Percentiles rank a stretch among this genome's conserved stretches.
These are phyloP conservation scores for Arthrobotrys musiformis DNA, from an alignment of 2,329 filamentous ascomycete genomes.

Conservation along the genomic window DNA sequence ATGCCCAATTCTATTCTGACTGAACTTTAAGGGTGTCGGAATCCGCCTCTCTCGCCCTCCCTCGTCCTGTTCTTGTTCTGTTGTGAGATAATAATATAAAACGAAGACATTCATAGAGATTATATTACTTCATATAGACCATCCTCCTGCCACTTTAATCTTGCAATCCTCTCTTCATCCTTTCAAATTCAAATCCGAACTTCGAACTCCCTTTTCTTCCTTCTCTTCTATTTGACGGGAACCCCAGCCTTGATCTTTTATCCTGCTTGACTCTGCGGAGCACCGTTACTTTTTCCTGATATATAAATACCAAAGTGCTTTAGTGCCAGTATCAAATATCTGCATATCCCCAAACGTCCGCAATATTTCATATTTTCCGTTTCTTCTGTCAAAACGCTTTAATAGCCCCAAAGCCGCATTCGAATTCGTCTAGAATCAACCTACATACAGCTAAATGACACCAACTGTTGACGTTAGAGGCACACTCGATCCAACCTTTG, in stretches of 20 bases:
- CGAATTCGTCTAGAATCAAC: constrained; percentile 17
- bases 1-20: constrained; percentile 31
- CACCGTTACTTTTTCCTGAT: neutral
- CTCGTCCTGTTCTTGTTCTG: too few relatives aligned
- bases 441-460: constrained; percentile 49
- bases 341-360: constrained; percentile 13
- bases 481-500: constrained; percentile 44
- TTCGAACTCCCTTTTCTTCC: neutral
- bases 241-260: neutral
- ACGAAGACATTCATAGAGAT: constrained; percentile 2
- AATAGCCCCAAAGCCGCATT: neutral
- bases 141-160: constrained; percentile 26
- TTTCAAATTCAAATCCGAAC: neutral
- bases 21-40: constrained; percentile 33
- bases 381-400: neutral
- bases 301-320: constrained; percentile 1
- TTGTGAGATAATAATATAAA: constrained; percentile 27
- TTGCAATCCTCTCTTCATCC: constrained; percentile 26
- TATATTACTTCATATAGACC: constrained; percentile 39
- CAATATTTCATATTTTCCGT: neutral
- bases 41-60: constrained; percentile 41
- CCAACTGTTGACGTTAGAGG: constrained; percentile 29
- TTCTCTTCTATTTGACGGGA: neutral
- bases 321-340: neutral
- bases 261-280: neutral